Evolutionary conservation across 352 stramenopile species (phyloP), one percentile per base, ranked within the genome.

Genomic region (Aphanomyces stellatus): DNA sequence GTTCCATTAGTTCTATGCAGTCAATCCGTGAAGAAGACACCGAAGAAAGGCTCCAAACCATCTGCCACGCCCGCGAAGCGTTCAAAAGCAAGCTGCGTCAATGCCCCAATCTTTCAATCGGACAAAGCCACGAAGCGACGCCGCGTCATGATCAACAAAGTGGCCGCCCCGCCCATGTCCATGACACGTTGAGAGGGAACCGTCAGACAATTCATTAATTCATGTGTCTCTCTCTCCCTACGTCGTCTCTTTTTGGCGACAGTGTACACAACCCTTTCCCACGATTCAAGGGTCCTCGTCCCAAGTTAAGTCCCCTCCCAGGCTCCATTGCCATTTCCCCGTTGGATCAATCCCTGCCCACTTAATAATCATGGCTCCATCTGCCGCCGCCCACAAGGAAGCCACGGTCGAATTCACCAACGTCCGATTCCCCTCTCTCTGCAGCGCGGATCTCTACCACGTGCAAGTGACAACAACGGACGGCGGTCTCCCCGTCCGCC

Each of bases 41-140:
- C 10, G 13, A 49, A 33, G n/a, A 64, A 57, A 31, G 40, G 11
- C n/a, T 30, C 37, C 19, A 11, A 46, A 33, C 34, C 11, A 22
- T 37, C 60, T 10, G 13, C 42, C 3, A 25, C 17, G 19, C 37
- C 60, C 2, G 42, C 17, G n/a, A 41, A 27, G 17, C 28, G 24
- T 8, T 28, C 41, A 11, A 27, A 34, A 25, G 19, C 49, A 17
- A 57, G 60, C 40, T 67, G 37, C 22, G 48, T 41, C 19, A 28
- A 51, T n/a, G 33, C 31, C n/a, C 60, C 60, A 34, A 67, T 67
- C 24, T 17, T 67, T 22, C 60, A 67, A 57, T 33, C 43, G 7
- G 57, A 49, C 46, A 37, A 67, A 35, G 28, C 42, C 17, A 10
- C 60, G 11, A 67, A 67, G 49, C 57, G 57, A 41, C 60, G 60